Conservation (phyloP, 23 red algal genomes). For the Chondrus crispus region DNA sequence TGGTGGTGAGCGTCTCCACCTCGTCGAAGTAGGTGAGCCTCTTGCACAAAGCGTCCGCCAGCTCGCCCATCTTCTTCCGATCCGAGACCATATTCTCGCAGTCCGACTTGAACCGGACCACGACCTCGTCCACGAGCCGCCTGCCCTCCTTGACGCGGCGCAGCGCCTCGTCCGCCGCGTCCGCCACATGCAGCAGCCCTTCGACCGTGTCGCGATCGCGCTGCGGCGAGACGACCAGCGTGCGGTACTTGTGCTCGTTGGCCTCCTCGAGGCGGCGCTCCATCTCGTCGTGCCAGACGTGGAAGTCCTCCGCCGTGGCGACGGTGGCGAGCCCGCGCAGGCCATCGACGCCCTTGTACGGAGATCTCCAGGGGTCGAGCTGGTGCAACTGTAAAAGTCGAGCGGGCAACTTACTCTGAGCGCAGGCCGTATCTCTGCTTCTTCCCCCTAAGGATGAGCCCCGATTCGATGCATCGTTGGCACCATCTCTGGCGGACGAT, state of each 20-base stretch:
- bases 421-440: too few species aligned
- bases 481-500: slow-evolving; percentile 65
- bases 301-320: slow-evolving; percentile 54
- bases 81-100: slow-evolving; percentile 73
- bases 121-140: slow-evolving; percentile 6
- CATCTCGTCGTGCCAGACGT: slow-evolving; percentile 62
- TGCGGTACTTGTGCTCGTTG: slow-evolving; percentile 68
- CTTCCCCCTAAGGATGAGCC: slow-evolving; percentile 40
- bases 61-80: slow-evolving; percentile 56
- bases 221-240: slow-evolving; percentile 17
- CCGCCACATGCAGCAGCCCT: background rate
- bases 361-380: too few species aligned
- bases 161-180: slow-evolving; percentile 31
- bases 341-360: slow-evolving; percentile 42
- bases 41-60: slow-evolving; percentile 72
- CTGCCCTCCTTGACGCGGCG: slow-evolving; percentile 8
- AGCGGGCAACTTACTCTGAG: too few species aligned
- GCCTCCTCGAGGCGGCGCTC: slow-evolving; percentile 65
- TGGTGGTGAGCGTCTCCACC: slow-evolving; percentile 63
- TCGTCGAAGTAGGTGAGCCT: slow-evolving; percentile 90
- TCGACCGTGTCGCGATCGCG: slow-evolving; percentile 35
- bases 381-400: too few species aligned
- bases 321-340: slow-evolving; percentile 40
- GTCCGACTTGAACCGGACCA: slow-evolving; percentile 40
- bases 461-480: slow-evolving; percentile 34